Conservation (phyloP, 106 monocot species). For the Phalaenopsis equestris region DNA sequence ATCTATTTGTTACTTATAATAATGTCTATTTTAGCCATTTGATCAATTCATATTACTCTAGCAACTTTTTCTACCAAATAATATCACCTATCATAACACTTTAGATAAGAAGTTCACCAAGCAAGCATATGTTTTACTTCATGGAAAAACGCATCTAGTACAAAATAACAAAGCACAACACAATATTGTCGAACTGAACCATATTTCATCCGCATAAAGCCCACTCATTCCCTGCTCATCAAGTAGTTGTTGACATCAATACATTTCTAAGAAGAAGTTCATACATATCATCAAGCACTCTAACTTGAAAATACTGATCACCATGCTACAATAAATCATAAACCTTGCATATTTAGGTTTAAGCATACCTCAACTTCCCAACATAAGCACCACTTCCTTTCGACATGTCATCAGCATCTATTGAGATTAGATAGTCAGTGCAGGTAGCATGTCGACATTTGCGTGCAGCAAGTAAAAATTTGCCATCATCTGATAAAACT, state of each 20-base stretch:
- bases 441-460: conserved; percentile 60
- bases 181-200: background rate
- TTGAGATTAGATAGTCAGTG: conserved; percentile 77
- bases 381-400: conserved; percentile 60
- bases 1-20: background rate
- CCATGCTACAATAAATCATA: background rate
- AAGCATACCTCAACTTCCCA: conserved; percentile 71
- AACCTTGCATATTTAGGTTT: background rate
- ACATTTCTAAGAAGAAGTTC: background rate
- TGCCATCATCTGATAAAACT: conserved; percentile 71
- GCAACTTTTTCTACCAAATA: background rate
- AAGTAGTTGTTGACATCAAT: background rate
- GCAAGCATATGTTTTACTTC: background rate
- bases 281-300: background rate
- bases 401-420: conserved; percentile 53
- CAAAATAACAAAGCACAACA: background rate
- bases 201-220: background rate
- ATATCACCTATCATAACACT: background rate
- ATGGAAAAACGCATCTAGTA: background rate
- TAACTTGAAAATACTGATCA: background rate
- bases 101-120: background rate
- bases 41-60: background rate
- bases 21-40: background rate
- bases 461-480: conserved; percentile 77
- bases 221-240: background rate